Base-by-base conservation (phyloP, 495 filamentous ascomycete species). In the Hypoxylon intermedium region DNA sequence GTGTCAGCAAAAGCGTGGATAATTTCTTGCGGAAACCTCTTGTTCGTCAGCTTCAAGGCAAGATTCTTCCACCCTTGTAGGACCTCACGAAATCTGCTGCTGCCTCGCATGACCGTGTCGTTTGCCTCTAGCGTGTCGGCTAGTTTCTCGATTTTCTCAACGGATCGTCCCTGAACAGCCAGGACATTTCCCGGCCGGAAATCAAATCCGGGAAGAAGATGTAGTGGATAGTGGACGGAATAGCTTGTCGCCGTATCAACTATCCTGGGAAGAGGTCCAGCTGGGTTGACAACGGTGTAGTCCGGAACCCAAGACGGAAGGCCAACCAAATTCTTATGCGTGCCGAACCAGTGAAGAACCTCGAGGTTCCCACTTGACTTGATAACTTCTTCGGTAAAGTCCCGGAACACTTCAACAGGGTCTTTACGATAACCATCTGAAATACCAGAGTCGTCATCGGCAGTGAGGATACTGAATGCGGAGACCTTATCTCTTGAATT, bases 261-360 rank as follows among this genome's bases (percentile, higher is more conserved):
- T 43, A 55, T 15, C n/a, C 58, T 43, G 3, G 58, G 58, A 5
- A 61, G 37, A 15, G 58, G 44, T 13, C 58, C 58, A 19, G 28
- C 15, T 1, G 51, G 58, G 16, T 61, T 45, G 15, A 53, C 26
- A 9, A 40, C 23, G 20, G 16, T 55, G 21, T 55, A 61, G 37
- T 61, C 58, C 3, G 58, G 58, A n/a, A 61, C 44, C 58, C 58
- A 61, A 5, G 58, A 61, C 26, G 58, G 58, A 23, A 54, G 50
- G 6, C 36, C 58, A 12, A 13, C 34, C 3, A 50, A 16, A 12
- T 20, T 5, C 36, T 46, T 52, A 4, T 24, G 24, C 9, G 44
- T 5, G 7, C 58, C 44, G 2, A 61, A 13, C 58, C 50, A 61
- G 23, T 61, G 50, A 31, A 61, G 58, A 6, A 48, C 20, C 15